A percentile compares a stretch with the other conserved stretches of the same genome.
phyloP scores from a whole-genome alignment of 2,329 filamentous ascomycete species.

The Capronia americana region DNA sequence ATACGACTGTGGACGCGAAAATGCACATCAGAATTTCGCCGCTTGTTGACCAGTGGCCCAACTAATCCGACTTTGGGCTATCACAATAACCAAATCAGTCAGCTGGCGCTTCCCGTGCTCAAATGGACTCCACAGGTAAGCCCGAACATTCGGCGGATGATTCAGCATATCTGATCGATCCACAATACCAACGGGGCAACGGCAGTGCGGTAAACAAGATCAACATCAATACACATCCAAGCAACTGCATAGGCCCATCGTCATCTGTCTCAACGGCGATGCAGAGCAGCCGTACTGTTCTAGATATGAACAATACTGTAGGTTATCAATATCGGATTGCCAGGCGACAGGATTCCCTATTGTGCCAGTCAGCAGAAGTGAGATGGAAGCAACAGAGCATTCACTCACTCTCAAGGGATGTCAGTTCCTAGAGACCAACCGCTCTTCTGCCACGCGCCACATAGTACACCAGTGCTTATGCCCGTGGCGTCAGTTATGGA shows the following conservation, averaged over 20 bases:
- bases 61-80: neutral
- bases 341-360: neutral
- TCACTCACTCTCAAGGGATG: neutral
- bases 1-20: neutral
- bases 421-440: neutral
- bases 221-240: neutral
- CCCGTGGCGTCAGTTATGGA: neutral
- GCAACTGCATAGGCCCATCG: too few relatives aligned
- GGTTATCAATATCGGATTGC: neutral
- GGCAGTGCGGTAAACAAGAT: neutral
- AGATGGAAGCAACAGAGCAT: neutral
- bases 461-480: neutral
- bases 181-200: neutral
- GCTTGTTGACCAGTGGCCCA: neutral
- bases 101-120: neutral
- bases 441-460: neutral
- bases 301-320: neutral
- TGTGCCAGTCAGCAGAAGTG: neutral
- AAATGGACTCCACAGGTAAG: neutral
- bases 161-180: neutral
- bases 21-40: neutral
- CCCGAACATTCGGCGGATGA: neutral
- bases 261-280: neutral
- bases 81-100: neutral
- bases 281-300: neutral